Base-by-base conservation (phyloP, 805 yeast species). In the Crinitomyces ghanaensis region DNA sequence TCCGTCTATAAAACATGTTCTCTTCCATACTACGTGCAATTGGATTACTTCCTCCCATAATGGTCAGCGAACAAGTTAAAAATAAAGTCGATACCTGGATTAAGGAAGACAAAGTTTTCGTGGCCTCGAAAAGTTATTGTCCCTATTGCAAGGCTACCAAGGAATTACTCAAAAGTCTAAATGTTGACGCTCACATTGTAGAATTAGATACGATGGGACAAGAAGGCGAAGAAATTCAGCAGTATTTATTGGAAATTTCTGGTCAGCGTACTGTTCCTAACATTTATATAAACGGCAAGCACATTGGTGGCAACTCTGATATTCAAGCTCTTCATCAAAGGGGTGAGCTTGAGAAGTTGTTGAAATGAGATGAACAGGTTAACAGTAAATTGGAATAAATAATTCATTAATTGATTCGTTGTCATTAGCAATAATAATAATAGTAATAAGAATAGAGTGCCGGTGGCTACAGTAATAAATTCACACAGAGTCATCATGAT, bases 181-280 rank as follows among this genome's bases (percentile, higher is more conserved):
- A 65, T 37, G 57, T 60, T 21, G 70, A 72, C 24, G 47, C 28
- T 45, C 40, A 60, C 39, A 52, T 72, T 26, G 45, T 72, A 21
- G 79, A 74, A 53, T 63, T 74, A 44, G 77, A 74, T 46, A 12
- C n/a, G 19, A 3, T 33, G 18, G 35, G 45, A 38, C 68, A 59
- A 9, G 86, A 84, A 40, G 97, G 96, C 37, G 62, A 64, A 30
- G 93, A 78, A 22, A 74, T 86, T 49, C 96, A 86, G 64, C 77
- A 65, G 34, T 93, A 91, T 44, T 67, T 88, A 39, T 57, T 54
- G 33, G 75, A 81, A 54, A 58, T 84, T 39, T 79, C 93, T 28
- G 94, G 94, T 41, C 97, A 91, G 68, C 71, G 77, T 48, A 84
- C 96, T 28, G 97, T 91, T 42, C 98, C 98, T 43, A 86, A 80